Base-by-base conservation (phyloP, 1,139 yeast genomes). In the Pichia sp. region DNA sequence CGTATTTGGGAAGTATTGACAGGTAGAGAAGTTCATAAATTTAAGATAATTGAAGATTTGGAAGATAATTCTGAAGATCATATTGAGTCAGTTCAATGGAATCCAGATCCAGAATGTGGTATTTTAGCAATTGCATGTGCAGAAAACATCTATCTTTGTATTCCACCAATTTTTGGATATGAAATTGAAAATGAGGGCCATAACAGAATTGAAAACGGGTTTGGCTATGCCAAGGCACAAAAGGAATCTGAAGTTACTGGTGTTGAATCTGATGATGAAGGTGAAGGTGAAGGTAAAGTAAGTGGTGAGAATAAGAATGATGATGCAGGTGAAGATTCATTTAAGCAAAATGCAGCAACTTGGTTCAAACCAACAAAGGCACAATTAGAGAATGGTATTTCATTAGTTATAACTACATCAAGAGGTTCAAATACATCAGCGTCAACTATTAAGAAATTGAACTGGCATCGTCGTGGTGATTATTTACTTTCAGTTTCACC, bases 401-500 rank as follows among this genome's bases (percentile, higher is more conserved):
- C 87, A 13, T 85, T 88, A 11, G 82, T 87, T 29, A 80, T 92
- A 52, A 68, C 77, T 16, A 73, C 82, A 56, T 76, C 83, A 53
- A 75, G 79, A 57, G 85, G 82, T 65, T 48, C 53, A 51, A 68
- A 77, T 16, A 71, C 82, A 57, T 75, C 82, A 53, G 74, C 76
- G 54, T 82, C 82, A 62, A 74, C 87, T 1, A 78, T 92, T 56
- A 89, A 88, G 69, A 85, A 82, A 62, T 60, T 92, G 18, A 79
- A 95, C 56, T 92, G 99, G 99, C 99, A 92, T 67, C 78, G 97
- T 66, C 85, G 86, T 62, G 99, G 98, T 62, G 98, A 92, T 70
- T 92, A 92, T 65, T 87, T 94, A 59, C 96, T 92, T 55, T 83
- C 95, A 3, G 95, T 88, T 23, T 82, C 96, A 13, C 97, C 97